phyloP scores from a whole-genome alignment of 805 yeast genomes.

The Myxozyma lipomycoides region DNA sequence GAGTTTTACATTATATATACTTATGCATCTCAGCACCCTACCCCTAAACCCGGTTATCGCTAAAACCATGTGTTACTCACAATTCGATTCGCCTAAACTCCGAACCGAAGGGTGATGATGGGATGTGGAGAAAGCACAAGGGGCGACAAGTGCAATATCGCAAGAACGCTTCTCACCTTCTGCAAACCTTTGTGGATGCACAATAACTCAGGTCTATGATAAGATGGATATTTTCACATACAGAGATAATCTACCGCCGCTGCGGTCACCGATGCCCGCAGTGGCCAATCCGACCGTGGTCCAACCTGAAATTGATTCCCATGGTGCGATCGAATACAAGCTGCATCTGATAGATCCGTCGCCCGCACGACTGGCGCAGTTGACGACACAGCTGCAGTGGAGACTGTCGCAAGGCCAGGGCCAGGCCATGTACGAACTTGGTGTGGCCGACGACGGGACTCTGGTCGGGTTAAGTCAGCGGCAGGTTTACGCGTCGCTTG shows the following conservation, averaged over 20 bases:
- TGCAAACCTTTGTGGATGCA: too few species aligned
- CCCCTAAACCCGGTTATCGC: too few species aligned
- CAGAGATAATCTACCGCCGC: conserved; percentile 14
- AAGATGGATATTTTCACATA: conserved; percentile 20
- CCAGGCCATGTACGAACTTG: conserved; percentile 26
- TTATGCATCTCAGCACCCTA: too few species aligned
- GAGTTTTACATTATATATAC: too few species aligned
- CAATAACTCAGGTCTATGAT: too few species aligned
- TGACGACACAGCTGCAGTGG: conserved; percentile 28
- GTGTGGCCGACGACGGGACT: conserved; percentile 24
- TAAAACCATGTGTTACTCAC: too few species aligned
- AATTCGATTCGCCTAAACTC: too few species aligned
- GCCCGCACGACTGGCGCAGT: conserved; percentile 26
- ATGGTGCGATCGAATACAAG: conserved; percentile 29
- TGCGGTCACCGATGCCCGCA: background rate
- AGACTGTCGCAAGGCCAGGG: conserved; percentile 28
- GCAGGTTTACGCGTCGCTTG: conserved; percentile 23
- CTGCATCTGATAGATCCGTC: conserved; percentile 19
- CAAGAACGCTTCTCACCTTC: too few species aligned
- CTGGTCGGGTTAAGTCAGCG: conserved; percentile 16
- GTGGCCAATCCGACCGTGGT: background rate
- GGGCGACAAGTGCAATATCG: too few species aligned
- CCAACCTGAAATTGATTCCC: conserved; percentile 22
- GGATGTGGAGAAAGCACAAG: too few species aligned
- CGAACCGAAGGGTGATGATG: too few species aligned